These are phyloP conservation scores for Ganoderma meredithae DNA, from an alignment of 1,284 basidiomycete genomes.

Conservation along the genomic window DNA sequence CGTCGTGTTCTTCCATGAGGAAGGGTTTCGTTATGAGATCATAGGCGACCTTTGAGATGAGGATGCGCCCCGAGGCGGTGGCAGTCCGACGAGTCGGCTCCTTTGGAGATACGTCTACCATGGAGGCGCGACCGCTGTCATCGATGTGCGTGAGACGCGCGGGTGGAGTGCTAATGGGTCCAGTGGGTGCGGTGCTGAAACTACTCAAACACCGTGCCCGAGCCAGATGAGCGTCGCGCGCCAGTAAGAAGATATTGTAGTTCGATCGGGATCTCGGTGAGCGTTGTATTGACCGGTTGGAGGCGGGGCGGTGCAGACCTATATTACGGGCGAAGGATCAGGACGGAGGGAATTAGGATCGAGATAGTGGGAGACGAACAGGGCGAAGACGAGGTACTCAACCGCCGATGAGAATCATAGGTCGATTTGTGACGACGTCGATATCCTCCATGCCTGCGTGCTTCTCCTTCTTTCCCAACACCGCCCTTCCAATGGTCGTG, in stretches of 20 bases:
- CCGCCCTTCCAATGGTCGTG: slow-evolving; percentile 68
- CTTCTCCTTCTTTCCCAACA: slow-evolving; percentile 81
- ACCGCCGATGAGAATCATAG: slow-evolving; percentile 93
- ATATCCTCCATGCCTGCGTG: slow-evolving; percentile 87
- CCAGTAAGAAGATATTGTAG: slow-evolving; percentile 16
- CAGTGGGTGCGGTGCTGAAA: slow-evolving; percentile 31
- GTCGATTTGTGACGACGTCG: slow-evolving; percentile 77
- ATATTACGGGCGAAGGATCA: slow-evolving; percentile 26
- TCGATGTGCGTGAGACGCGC: slow-evolving; percentile 75
- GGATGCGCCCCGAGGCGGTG: slow-evolving; percentile 81
- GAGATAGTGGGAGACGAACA: slow-evolving; percentile 37
- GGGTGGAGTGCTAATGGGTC: slow-evolving; percentile 20
- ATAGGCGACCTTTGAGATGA: slow-evolving; percentile 71
- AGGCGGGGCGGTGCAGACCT: slow-evolving; percentile 29
- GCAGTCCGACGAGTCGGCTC: slow-evolving; percentile 70
- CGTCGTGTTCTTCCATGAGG: slow-evolving; percentile 21
- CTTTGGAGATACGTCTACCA: slow-evolving; percentile 85
- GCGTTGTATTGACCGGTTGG: slow-evolving; percentile 28
- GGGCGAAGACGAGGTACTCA: slow-evolving; percentile 54
- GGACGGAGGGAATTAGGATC: slow-evolving; percentile 28
- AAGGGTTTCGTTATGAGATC: slow-evolving; percentile 57
- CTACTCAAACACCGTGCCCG: slow-evolving; percentile 33
- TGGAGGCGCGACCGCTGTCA: slow-evolving; percentile 67
- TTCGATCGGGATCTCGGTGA: slow-evolving; percentile 22
- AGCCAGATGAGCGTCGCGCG: slow-evolving; percentile 18